A percentile compares a stretch with the other conserved stretches of the same genome.
phyloP scores from a whole-genome alignment of 495 filamentous ascomycete species.

The Aspergillus funiculosus region DNA sequence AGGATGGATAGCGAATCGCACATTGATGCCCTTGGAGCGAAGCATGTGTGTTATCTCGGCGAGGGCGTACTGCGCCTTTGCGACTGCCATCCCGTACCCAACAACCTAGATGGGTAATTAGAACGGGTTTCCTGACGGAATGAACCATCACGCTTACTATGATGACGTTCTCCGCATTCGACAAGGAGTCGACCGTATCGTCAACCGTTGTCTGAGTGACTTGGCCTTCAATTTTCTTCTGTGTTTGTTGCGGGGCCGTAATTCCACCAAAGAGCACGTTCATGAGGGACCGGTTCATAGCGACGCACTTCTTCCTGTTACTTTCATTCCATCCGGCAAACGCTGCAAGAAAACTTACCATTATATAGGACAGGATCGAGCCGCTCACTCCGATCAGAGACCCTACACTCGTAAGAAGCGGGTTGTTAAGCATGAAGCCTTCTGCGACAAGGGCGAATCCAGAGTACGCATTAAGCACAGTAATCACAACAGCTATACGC shows the following conservation, averaged over 20 bases:
- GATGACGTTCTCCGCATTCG: constrained; percentile 68
- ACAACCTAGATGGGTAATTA: constrained; percentile 42
- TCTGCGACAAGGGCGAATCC: constrained; percentile 80
- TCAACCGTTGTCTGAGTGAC: constrained; percentile 68
- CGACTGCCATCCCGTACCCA: constrained; percentile 83
- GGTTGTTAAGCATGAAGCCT: constrained; percentile 81
- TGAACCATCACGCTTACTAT: constrained; percentile 39
- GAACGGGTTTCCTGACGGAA: not conserved
- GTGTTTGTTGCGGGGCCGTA: constrained; percentile 47
- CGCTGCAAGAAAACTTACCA: constrained; percentile 27
- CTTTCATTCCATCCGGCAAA: not conserved
- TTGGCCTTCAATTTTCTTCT: constrained; percentile 63
- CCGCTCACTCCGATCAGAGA: constrained; percentile 76
- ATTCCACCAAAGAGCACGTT: constrained; percentile 82
- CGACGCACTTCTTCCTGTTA: constrained; percentile 53
- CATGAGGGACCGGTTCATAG: constrained; percentile 74
- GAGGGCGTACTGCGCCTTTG: constrained; percentile 80
- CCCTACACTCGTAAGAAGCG: constrained; percentile 70
- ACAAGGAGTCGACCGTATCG: constrained; percentile 64
- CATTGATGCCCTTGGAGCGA: constrained; percentile 62
- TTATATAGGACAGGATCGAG: constrained; percentile 76
- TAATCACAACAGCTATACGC: constrained; percentile 63
- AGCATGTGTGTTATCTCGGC: constrained; percentile 68
- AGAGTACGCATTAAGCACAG: constrained; percentile 77
- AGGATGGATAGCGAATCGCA: constrained; percentile 81